A percentile compares a stretch with the other conserved stretches of the same genome.
These are phyloP conservation scores for Myochromella boudieri DNA, from an alignment of 768 basidiomycete species.

Conservation along the genomic window DNA sequence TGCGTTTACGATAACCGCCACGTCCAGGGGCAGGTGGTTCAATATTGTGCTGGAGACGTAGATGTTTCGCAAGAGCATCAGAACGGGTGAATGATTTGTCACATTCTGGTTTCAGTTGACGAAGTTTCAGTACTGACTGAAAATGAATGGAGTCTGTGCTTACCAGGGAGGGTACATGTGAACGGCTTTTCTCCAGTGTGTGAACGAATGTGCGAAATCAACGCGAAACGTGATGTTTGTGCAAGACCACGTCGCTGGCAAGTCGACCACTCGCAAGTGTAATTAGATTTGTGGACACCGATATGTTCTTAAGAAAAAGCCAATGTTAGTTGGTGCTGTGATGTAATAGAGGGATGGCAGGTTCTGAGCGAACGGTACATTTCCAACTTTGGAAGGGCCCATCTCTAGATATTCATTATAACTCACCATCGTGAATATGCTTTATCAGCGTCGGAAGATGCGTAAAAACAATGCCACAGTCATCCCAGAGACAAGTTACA, in stretches of 20 bases:
- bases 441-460: slow-evolving; percentile 75
- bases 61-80: slow-evolving; percentile 90
- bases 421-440: slow-evolving; percentile 80
- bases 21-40: slow-evolving; percentile 71
- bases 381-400: no score
- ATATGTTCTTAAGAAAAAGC: slow-evolving; percentile 61
- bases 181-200: slow-evolving; percentile 97
- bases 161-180: slow-evolving; percentile 77
- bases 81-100: slow-evolving; percentile 95
- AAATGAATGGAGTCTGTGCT: slow-evolving; percentile 22
- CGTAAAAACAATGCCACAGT: slow-evolving; percentile 72
- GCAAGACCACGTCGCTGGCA: slow-evolving; percentile 79
- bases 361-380: no score
- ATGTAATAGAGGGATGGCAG: no score
- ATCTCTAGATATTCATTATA: no score
- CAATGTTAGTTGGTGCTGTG: no score
- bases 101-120: slow-evolving; percentile 64
- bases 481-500: slow-evolving; percentile 82
- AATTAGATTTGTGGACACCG: slow-evolving; percentile 79
- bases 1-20: slow-evolving; percentile 70
- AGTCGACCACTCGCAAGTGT: slow-evolving; percentile 87
- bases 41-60: slow-evolving; percentile 85
- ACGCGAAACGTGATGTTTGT: slow-evolving; percentile 87
- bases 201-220: slow-evolving; percentile 87
- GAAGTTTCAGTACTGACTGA: slow-evolving; percentile 2